Evolutionary conservation across 768 basidiomycete species (phyloP).

Genomic region (Epithele typhae): DNA sequence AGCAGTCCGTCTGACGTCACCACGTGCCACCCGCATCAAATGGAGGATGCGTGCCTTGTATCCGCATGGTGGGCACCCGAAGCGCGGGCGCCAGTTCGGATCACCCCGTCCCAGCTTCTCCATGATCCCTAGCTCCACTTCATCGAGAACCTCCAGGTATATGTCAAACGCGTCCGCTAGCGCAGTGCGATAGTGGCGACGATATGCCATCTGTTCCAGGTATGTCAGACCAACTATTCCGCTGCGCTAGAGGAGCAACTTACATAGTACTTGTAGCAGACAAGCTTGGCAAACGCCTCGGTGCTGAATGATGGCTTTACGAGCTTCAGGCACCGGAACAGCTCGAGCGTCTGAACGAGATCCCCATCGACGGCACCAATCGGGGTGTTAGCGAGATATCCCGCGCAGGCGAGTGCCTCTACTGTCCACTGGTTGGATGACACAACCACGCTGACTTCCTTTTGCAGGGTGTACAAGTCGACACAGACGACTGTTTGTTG

Average conservation of each 20-base stretch:
- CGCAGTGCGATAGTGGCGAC: constrained; percentile 14
- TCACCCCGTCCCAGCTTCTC: constrained; percentile 23
- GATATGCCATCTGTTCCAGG: constrained; percentile 27
- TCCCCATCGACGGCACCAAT: constrained; percentile 6
- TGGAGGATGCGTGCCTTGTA: too few relatives aligned
- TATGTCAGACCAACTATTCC: neutral
- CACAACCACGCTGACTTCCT: neutral
- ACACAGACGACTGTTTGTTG: too few relatives aligned
- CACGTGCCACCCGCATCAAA: neutral
- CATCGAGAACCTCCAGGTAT: constrained; percentile 26
- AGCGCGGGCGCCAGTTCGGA: constrained; percentile 29
- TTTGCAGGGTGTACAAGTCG: constrained; percentile 3
- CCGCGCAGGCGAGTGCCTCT: neutral
- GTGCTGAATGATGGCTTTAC: constrained; percentile 16
- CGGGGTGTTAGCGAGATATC: constrained; percentile 10
- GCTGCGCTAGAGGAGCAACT: constrained; percentile 3
- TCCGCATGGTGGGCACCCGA: constrained; percentile 34
- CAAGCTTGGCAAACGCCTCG: constrained; percentile 15
- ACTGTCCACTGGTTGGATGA: neutral
- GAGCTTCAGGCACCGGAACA: constrained; percentile 6
- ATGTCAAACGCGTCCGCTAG: constrained; percentile 32
- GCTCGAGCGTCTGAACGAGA: constrained; percentile 17
- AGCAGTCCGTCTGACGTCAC: too few relatives aligned
- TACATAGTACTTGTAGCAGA: constrained; percentile 17
- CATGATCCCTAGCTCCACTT: constrained; percentile 20